Base-by-base conservation (phyloP, 2,329 filamentous ascomycete genomes). In the Paecilomyces niveus region DNA sequence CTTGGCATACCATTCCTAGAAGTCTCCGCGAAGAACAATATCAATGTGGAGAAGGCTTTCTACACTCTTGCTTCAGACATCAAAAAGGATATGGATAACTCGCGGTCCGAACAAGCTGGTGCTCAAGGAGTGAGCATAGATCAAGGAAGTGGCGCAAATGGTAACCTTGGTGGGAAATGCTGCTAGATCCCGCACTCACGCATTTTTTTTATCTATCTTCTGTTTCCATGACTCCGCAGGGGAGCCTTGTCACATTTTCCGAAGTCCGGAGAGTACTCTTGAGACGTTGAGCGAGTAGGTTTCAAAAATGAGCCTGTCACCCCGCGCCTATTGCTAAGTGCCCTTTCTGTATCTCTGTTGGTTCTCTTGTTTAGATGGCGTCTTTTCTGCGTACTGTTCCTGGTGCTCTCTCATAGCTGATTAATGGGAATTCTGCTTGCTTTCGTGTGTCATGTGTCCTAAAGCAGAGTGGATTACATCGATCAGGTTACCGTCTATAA, bases 21-120 rank as follows among this genome's bases (percentile, higher is more conserved):
- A 76, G 94, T 99, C 62, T 96, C 91, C 18, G 94, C 94, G 64
- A 99, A 99, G 84, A 93, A 90, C 81, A 97, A 97, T 81, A 97
- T 96, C 85, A 99, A 99, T 79, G 95, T 99, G 71, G 94, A 99
- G 78, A 92, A 97, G 81, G 94, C 94, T 18, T 99, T 99, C 75
- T 97, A 95, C 81, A 92, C 84, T 74, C 85, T 99, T 67, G 94
- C 94, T 15, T 85, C 89, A 64, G 93, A 97, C 73, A 97, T 99
- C 82, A 99, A 99, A 87, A 96, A 96, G 84, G 87, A 97, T 75
- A 94, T 97, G 77, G 93, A 97, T 75, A 95, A 88, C 63, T 85
- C 87, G 65, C 91, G 93, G 81, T 85, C 85, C 63, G 89, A 94
- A 66, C 83, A 86, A 68, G 76, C 81, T 35, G 76, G 80, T 33